Conservation (phyloP, 305 asterid species). For the Rubia tinctorum region DNA sequence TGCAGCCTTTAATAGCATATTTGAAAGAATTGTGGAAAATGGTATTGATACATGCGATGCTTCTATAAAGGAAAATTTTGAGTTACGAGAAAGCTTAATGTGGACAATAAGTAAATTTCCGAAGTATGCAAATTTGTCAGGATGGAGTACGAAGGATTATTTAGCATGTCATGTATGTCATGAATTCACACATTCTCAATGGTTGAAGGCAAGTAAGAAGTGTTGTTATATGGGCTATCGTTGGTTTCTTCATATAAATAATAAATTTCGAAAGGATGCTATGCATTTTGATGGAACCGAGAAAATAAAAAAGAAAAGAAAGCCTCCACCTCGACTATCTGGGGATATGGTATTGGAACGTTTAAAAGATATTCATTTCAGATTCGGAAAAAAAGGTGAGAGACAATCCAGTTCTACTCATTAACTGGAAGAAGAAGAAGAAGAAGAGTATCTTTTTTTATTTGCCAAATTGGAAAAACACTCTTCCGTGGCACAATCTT, state of each 20-base stretch:
- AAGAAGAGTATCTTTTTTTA: too few species aligned
- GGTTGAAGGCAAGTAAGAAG: background rate
- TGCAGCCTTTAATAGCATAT: too few species aligned
- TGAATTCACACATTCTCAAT: background rate
- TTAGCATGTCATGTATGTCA: slow-evolving; percentile 3
- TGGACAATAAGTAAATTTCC: slow-evolving; percentile 15
- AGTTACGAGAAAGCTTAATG: background rate
- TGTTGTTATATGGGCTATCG: slow-evolving; percentile 9
- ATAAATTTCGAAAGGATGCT: slow-evolving; percentile 10
- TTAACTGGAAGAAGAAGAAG: too few species aligned
- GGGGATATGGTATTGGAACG: too few species aligned
- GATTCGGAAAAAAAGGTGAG: too few species aligned
- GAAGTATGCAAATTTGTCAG: slow-evolving; percentile 8
- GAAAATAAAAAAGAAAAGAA: too few species aligned
- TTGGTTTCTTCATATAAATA: background rate
- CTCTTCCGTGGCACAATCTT: too few species aligned
- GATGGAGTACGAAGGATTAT: slow-evolving; percentile 11
- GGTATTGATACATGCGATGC: slow-evolving; percentile 17
- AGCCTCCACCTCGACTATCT: background rate
- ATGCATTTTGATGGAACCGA: background rate
- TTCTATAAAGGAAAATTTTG: background rate
- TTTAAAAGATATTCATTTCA: too few species aligned
- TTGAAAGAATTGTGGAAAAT: too few species aligned
- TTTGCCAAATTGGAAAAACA: too few species aligned
- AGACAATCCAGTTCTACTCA: too few species aligned